Evolutionary conservation across 305 asterid species (phyloP).

Genomic region (Lippia alba): DNA sequence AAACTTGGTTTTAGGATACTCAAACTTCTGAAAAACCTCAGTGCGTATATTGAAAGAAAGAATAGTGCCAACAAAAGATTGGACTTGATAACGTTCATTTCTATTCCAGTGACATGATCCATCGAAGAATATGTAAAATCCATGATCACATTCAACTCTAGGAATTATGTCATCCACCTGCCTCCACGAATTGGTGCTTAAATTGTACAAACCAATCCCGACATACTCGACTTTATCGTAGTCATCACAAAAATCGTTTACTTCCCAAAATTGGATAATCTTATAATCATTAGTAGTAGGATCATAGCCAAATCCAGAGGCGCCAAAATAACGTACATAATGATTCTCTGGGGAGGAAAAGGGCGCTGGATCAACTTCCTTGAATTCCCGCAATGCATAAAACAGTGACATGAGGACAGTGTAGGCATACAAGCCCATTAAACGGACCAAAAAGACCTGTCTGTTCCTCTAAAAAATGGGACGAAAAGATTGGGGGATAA

Average conservation of each 20-base stretch:
- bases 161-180: neutral
- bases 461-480: neutral
- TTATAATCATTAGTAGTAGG: neutral
- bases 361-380: neutral
- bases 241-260: neutral
- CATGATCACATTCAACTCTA: neutral
- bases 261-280: neutral
- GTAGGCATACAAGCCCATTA: neutral
- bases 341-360: neutral
- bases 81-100: neutral
- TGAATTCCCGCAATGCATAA: neutral
- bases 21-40: neutral
- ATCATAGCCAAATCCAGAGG: neutral
- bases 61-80: neutral
- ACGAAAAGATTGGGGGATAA: neutral
- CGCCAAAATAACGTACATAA: neutral
- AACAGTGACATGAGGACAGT: neutral
- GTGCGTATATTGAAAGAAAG: neutral
- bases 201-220: neutral
- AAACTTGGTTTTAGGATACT: neutral
- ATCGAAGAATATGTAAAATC: neutral
- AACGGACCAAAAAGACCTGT: neutral
- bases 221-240: neutral
- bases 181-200: neutral
- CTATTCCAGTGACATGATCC: neutral